phyloP scores from a whole-genome alignment of 805 yeast species.

The Teunomyces atbi region DNA sequence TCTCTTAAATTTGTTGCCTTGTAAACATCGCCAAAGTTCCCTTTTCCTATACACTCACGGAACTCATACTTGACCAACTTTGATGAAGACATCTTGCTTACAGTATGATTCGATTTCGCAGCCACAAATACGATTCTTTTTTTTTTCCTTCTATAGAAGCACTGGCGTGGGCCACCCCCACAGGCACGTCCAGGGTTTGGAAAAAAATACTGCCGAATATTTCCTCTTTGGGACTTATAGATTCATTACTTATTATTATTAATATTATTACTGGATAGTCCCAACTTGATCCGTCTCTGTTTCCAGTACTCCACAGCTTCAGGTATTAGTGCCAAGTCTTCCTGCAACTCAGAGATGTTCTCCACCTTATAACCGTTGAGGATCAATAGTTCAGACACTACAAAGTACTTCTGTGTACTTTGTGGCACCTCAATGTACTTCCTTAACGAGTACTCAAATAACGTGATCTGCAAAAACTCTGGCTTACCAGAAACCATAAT shows the following conservation, averaged over 20 bases:
- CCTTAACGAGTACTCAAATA: conserved; percentile 53
- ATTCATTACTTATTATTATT: background rate
- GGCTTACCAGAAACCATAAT: conserved; percentile 18
- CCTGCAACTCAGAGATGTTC: conserved; percentile 18
- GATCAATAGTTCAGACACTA: conserved; percentile 56
- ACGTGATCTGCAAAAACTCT: conserved; percentile 21
- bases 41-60: conserved; percentile 71
- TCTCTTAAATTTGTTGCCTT: conserved; percentile 44
- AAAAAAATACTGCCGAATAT: background rate
- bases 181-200: too few relatives aligned
- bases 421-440: conserved; percentile 29
- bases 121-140: conserved; percentile 10
- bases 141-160: background rate
- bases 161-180: too few relatives aligned
- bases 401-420: conserved; percentile 23
- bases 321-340: conserved; percentile 38
- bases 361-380: conserved; percentile 56
- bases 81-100: background rate
- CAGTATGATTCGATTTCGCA: conserved; percentile 6
- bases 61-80: conserved; percentile 17
- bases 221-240: background rate
- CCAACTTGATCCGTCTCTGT: conserved; percentile 8
- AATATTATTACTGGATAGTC: background rate
- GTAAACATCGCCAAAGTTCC: conserved; percentile 86
- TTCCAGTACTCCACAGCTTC: conserved; percentile 59